Percentiles rank a stretch among this genome's conserved stretches.
Evolutionary conservation across 2,329 filamentous ascomycete species (phyloP).

Genomic region (Aspergillus luchuensis): DNA sequence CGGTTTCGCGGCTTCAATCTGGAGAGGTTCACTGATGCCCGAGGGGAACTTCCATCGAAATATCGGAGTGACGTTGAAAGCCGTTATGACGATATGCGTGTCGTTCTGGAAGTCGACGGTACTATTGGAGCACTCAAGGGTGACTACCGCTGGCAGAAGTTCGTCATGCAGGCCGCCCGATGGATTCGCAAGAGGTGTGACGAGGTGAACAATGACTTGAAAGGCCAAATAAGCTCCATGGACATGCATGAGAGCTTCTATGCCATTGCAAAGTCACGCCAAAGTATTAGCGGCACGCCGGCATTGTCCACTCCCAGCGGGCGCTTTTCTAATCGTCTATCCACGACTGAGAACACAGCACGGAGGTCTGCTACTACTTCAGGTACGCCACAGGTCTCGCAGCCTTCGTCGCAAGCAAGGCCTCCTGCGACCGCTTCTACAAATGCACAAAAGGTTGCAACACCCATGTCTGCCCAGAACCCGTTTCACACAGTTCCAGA

Average conservation of each 20-base stretch:
- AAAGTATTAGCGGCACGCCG: conserved; percentile 26
- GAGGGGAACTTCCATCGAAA: conserved; percentile 39
- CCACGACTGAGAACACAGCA: background rate
- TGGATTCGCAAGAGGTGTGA: conserved; percentile 51
- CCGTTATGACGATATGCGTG: conserved; percentile 44
- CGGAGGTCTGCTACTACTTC: background rate
- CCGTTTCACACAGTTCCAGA: background rate
- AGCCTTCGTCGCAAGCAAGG: background rate
- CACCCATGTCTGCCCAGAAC: background rate
- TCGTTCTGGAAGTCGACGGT: conserved; percentile 37
- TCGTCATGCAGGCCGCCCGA: conserved; percentile 47
- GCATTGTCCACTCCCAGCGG: background rate
- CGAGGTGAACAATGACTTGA: conserved; percentile 50
- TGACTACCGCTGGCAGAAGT: conserved; percentile 53
- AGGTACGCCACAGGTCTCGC: background rate
- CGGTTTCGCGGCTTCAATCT: conserved; percentile 33
- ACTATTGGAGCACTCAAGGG: conserved; percentile 46
- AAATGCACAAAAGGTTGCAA: background rate
- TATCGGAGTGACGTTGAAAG: conserved; percentile 39
- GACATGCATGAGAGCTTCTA: conserved; percentile 32
- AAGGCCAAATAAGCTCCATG: conserved; percentile 46
- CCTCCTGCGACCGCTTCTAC: background rate
- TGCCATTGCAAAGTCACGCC: conserved; percentile 5
- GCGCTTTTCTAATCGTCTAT: background rate
- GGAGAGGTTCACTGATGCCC: conserved; percentile 40